Evolutionary conservation across 2,329 filamentous ascomycete species (phyloP).

Genomic region (Exophiala phaeomuriformis): DNA sequence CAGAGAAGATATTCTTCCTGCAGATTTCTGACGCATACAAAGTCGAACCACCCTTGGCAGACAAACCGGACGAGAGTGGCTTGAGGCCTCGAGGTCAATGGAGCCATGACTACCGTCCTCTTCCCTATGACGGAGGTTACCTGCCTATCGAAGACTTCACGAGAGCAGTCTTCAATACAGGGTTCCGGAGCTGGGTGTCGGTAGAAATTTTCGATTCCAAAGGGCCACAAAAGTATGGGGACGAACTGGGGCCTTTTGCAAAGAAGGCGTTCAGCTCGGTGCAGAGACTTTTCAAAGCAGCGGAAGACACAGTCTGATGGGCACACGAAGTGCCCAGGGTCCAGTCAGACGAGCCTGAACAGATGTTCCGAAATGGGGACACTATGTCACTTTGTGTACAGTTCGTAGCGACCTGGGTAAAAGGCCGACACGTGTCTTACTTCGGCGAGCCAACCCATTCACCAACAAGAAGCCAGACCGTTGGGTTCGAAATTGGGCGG

Average conservation of each 20-base stretch:
- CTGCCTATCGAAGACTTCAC: conserved; percentile 60
- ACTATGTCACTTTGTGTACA: not conserved
- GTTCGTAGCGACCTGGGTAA: not conserved
- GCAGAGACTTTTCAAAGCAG: conserved; percentile 35
- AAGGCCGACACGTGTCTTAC: not conserved
- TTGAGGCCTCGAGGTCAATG: conserved; percentile 57
- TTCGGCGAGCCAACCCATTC: not conserved
- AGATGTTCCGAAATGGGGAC: not conserved
- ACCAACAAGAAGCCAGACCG: not conserved
- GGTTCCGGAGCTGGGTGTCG: conserved; percentile 60
- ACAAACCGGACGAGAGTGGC: conserved; percentile 45
- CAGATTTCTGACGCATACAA: conserved; percentile 71
- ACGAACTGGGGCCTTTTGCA: conserved; percentile 45
- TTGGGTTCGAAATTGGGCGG: not conserved
- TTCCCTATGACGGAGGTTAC: conserved; percentile 65
- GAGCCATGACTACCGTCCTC: conserved; percentile 63
- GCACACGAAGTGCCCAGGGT: not conserved
- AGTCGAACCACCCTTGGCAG: conserved; percentile 49
- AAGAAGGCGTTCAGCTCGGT: conserved; percentile 47
- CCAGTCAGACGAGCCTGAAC: not conserved
- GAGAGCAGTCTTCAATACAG: conserved; percentile 58
- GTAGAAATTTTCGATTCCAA: conserved; percentile 64
- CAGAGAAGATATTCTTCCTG: conserved; percentile 65
- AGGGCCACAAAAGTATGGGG: conserved; percentile 46
- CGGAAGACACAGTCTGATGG: conserved; percentile 4